phyloP scores from a whole-genome alignment of 495 filamentous ascomycete genomes.

The Apodospora peruviana region DNA sequence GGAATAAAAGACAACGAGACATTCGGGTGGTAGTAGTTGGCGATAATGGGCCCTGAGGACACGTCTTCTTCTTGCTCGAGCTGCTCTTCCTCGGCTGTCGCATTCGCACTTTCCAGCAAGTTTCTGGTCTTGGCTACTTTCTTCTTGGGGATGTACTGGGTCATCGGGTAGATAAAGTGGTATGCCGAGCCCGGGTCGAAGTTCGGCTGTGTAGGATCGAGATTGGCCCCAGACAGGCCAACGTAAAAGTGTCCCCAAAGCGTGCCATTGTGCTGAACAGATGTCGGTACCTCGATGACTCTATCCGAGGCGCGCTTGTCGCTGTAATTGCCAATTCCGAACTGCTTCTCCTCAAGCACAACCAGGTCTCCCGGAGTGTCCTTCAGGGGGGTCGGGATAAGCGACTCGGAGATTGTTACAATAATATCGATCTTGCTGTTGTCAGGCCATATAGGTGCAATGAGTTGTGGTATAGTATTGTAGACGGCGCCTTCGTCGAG shows the following conservation, averaged over 20 bases:
- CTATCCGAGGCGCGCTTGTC: conserved; percentile 75
- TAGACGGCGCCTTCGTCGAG: conserved; percentile 59
- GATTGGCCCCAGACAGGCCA: conserved; percentile 60
- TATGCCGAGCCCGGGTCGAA: conserved; percentile 73
- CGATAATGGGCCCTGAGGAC: conserved; percentile 58
- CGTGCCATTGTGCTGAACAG: conserved; percentile 87
- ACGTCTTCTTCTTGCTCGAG: conserved; percentile 32
- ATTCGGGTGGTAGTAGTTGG: conserved; percentile 93
- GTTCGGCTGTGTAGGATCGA: conserved; percentile 66
- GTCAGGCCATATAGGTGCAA: conserved; percentile 83
- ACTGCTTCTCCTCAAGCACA: conserved; percentile 73
- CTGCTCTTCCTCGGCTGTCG: conserved; percentile 40
- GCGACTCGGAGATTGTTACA: conserved; percentile 74
- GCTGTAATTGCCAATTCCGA: conserved; percentile 72
- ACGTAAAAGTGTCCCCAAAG: conserved; percentile 93
- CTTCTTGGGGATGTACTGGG: conserved; percentile 86
- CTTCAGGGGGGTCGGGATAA: conserved; percentile 62
- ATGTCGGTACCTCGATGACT: conserved; percentile 67
- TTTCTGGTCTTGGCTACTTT: conserved; percentile 88
- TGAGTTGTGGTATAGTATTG: conserved; percentile 64
- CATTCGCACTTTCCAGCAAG: conserved; percentile 58
- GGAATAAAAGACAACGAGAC: conserved; percentile 84
- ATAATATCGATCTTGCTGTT: conserved; percentile 76
- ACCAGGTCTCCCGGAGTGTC: conserved; percentile 49
- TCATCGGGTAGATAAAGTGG: conserved; percentile 79